A percentile compares a stretch with the other conserved stretches of the same genome.
Evolutionary conservation across 345 rosid genomes (phyloP).

Genomic region (Psidium guajava): DNA sequence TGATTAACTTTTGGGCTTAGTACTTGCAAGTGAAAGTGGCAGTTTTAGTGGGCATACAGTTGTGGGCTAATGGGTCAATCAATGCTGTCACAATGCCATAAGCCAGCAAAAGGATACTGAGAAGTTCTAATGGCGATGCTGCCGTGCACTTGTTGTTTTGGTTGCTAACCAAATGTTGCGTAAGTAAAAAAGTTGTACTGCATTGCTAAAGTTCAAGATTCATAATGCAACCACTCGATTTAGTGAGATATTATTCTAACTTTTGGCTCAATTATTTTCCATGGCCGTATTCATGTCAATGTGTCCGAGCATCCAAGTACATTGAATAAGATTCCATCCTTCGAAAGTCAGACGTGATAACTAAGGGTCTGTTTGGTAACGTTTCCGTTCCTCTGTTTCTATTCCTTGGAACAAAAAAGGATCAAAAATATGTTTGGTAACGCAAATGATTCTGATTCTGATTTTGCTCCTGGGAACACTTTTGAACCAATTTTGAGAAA

Average conservation of each 20-base stretch:
- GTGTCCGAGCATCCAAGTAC: accelerated
- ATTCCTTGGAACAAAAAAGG: no score
- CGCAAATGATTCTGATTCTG: no score
- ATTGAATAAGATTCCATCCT: not conserved
- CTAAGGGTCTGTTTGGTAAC: no score
- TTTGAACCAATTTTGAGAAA: no score
- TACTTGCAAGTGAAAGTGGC: not conserved
- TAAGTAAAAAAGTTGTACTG: not conserved
- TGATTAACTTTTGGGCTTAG: not conserved
- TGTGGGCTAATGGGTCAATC: not conserved
- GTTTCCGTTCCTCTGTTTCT: no score
- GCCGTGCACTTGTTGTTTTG: not conserved
- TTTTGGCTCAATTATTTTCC: not conserved
- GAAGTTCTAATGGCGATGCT: not conserved
- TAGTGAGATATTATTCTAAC: not conserved
- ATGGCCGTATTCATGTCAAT: not conserved
- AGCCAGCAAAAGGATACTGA: no score
- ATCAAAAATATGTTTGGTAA: no score
- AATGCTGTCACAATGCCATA: no score
- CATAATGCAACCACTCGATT: not conserved
- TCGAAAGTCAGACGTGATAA: not conserved
- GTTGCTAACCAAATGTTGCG: no score
- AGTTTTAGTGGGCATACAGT: not conserved
- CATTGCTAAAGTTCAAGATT: not conserved
- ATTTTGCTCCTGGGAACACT: no score